A percentile compares a stretch with the other conserved stretches of the same genome.
These are phyloP conservation scores for Solanum infundibuliforme DNA, from an alignment of 257 asterid genomes.

Conservation along the genomic window DNA sequence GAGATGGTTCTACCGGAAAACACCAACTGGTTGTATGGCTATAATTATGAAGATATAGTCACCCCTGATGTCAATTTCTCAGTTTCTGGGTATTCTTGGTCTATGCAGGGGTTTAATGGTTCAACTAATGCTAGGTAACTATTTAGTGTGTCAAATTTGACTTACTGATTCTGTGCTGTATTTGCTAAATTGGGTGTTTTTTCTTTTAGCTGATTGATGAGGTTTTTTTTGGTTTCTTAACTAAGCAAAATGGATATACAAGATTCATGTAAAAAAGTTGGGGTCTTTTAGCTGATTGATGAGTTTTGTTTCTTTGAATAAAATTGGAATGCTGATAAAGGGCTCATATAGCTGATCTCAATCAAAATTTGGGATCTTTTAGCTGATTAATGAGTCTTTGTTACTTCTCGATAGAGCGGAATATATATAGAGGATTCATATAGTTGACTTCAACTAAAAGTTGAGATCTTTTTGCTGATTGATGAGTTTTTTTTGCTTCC, in stretches of 20 bases:
- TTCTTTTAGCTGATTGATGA: background rate
- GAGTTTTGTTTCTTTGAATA: background rate
- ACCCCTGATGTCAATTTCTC: constrained; percentile 41
- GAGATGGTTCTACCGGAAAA: constrained; percentile 71
- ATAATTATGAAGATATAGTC: constrained; percentile 59
- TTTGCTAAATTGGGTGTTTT: background rate
- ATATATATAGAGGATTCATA: background rate
- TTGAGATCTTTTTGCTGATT: too few relatives aligned
- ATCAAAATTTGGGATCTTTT: background rate
- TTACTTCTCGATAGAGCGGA: background rate
- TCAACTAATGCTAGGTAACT: constrained; percentile 45
- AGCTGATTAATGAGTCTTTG: background rate
- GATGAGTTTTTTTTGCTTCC: too few relatives aligned
- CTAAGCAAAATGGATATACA: background rate
- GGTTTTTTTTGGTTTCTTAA: background rate
- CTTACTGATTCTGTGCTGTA: background rate
- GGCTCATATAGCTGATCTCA: background rate
- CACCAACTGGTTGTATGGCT: constrained; percentile 82
- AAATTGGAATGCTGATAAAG: background rate
- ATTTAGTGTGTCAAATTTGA: background rate
- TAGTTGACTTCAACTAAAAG: background rate
- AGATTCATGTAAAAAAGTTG: background rate
- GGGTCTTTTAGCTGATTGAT: background rate
- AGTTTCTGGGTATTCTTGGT: constrained; percentile 62
- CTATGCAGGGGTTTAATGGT: constrained; percentile 46